Base-by-base conservation (phyloP, 129 eudicot genomes). In the Mikania micrantha region DNA sequence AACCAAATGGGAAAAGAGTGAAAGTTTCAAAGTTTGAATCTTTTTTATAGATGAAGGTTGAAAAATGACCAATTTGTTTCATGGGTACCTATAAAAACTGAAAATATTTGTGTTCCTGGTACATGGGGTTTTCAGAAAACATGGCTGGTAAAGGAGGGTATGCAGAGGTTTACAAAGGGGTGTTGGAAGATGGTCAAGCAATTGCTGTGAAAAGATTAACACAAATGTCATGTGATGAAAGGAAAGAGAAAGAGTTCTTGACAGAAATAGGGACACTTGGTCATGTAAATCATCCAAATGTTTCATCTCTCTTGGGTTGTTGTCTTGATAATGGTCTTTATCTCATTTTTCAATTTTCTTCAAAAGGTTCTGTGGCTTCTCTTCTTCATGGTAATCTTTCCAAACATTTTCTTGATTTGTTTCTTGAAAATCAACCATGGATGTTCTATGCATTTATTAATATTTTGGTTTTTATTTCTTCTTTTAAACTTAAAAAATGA, bases 71-170 rank as follows among this genome's bases (percentile, higher is more conserved):
- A 67, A 5, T 59, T 60, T 59, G 24, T 20, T 59, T 76, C 27
- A 35, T 70, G 68, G 72, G 72, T 63, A 56, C 8, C 28, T 15
- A 32, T 17, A 71, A 71, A 65, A 58, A 32, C 22, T 35, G 45
- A 28, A 47, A 10, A 0, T 44, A 15, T 64, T 52, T 77, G 1
- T 78, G 25, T 35, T 40, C 54, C 63, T 67, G 36, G 41, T 53
- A 47, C 69, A 65, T 75, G 64, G 71, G 57, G 71, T 10, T 25
- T 62, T 62, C 85, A 93, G 98, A 89, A 39, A 93, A 93, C 49
- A 73, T 93, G 85, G 99, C 86, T 25, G 99, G 98, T 16, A 86
- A 81, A 84, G 99, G 99, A 70, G 99, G 99, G 77, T 89, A 76
- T 83, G 96, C 99, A 66, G 95, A 88, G 88, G 99, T 93, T 11